Evolutionary conservation across 1,139 yeast genomes (phyloP), one percentile per base, ranked within the genome.

Genomic region (Pichia cactophila): DNA sequence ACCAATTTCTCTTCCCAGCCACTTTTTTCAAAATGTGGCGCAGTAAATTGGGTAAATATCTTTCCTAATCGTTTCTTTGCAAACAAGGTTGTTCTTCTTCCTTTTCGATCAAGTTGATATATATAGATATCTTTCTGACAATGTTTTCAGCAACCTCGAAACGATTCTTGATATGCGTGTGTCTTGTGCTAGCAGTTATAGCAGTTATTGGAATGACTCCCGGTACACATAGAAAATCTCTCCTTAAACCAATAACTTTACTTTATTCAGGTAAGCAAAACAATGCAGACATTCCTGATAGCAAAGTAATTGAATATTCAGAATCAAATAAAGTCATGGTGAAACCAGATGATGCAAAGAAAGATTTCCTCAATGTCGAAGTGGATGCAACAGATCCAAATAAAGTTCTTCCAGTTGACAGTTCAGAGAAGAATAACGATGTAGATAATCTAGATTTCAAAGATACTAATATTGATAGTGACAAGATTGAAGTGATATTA

Each of bases 131-230:
- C 23, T 23, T 23, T 2, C 23, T 23, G 23, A 23, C 31, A 16
- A 51, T 51, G 54, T 17, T 50, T 4, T 35, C 41, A 14, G 50
- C 53, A 23, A 28, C 38, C 12, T 38, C 39, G 6, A 52, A 50
- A 38, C 45, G 46, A 11, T 48, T 50, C 4, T 14, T 52, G 5
- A 29, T 48, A 16, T 50, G 46, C 28, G 37, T 48, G 3, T 50
- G 45, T 36, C 26, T 50, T 20, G 50, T 43, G 4, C 29, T 52
- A 31, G 48, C 49, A 12, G 42, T 52, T 23, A 7, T 48, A 23
- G 53, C 53, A 16, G 45, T 51, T 5, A 23, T 52, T 3, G 42
- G 50, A 14, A 48, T 50, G 47, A 52, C 51, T 4, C 52, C 55
- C 28, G 49, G 20, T 31, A 37, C 43, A 10, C 50, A 52, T 5